These are phyloP conservation scores for Rhynchospora tenuis DNA, from an alignment of 176 grass and related monocot genomes.

Conservation along the genomic window DNA sequence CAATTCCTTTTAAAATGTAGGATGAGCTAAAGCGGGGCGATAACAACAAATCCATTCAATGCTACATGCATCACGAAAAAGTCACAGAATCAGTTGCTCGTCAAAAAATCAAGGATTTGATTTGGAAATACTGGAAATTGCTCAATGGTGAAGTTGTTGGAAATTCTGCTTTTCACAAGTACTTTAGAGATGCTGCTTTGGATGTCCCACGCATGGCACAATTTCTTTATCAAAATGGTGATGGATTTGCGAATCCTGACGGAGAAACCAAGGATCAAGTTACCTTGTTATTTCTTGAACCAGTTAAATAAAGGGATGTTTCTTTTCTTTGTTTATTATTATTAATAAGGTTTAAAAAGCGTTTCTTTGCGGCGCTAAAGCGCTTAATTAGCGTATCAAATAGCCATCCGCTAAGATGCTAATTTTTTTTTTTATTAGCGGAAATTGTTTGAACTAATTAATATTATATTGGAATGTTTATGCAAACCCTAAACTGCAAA, in stretches of 20 bases:
- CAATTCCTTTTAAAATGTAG: background rate
- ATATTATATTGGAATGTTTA: too few relatives aligned
- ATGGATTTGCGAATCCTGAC: background rate
- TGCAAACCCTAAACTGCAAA: too few relatives aligned
- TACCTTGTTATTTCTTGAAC: background rate
- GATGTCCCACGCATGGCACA: background rate
- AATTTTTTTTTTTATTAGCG: too few relatives aligned
- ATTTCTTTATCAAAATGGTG: background rate
- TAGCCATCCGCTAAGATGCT: too few relatives aligned
- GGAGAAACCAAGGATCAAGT: background rate
- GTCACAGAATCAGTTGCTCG: background rate
- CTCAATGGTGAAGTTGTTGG: background rate
- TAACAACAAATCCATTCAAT: slow-evolving; percentile 17
- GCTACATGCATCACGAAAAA: slow-evolving; percentile 13
- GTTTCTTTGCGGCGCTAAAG: too few relatives aligned
- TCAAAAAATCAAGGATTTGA: background rate
- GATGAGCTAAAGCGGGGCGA: slow-evolving; percentile 9
- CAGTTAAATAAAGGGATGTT: background rate
- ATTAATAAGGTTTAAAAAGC: too few relatives aligned
- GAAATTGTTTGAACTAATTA: too few relatives aligned
- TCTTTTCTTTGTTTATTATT: too few relatives aligned
- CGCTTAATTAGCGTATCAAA: too few relatives aligned
- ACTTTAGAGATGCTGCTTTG: background rate
- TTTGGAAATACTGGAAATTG: background rate
- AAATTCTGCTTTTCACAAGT: slow-evolving; percentile 12